Evolutionary conservation across 208 protist genomes (phyloP).

Genomic region (Leishmania mexicana): DNA sequence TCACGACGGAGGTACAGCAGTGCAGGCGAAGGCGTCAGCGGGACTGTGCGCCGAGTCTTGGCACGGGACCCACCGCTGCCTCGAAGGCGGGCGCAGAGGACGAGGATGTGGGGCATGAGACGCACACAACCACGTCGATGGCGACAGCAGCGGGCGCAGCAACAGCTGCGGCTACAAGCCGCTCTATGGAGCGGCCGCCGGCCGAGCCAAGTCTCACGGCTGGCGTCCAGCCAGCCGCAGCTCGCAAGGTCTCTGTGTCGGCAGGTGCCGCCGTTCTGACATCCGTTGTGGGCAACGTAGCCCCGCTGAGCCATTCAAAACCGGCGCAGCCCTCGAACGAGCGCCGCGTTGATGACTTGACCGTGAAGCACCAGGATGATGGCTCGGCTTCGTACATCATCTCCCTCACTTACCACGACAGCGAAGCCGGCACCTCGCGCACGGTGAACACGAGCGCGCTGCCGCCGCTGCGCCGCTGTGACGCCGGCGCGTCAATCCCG

Average conservation of each 20-base stretch:
- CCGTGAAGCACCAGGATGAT: conserved; percentile 50
- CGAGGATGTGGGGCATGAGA: background rate
- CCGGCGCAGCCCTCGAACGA: conserved; percentile 29
- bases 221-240: background rate
- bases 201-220: background rate
- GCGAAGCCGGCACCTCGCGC: conserved; percentile 38
- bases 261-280: background rate
- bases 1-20: conserved; percentile 36
- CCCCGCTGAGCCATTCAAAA: conserved; percentile 4
- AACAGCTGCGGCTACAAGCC: background rate
- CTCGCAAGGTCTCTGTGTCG: background rate
- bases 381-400: conserved; percentile 48
- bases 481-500: conserved; percentile 5
- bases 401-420: conserved; percentile 72
- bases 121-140: background rate
- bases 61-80: background rate
- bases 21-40: conserved; percentile 11
- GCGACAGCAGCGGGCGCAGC: background rate
- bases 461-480: conserved; percentile 38
- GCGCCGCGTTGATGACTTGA: conserved; percentile 62
- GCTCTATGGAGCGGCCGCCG: background rate
- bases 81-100: background rate
- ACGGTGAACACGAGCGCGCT: conserved; percentile 57
- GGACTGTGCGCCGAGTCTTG: background rate
- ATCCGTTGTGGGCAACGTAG: background rate